Percentiles rank a stretch among this genome's conserved stretches.
These are phyloP conservation scores for Chaetothyriales sp. DNA, from an alignment of 2,329 filamentous ascomycete genomes.

Conservation along the genomic window DNA sequence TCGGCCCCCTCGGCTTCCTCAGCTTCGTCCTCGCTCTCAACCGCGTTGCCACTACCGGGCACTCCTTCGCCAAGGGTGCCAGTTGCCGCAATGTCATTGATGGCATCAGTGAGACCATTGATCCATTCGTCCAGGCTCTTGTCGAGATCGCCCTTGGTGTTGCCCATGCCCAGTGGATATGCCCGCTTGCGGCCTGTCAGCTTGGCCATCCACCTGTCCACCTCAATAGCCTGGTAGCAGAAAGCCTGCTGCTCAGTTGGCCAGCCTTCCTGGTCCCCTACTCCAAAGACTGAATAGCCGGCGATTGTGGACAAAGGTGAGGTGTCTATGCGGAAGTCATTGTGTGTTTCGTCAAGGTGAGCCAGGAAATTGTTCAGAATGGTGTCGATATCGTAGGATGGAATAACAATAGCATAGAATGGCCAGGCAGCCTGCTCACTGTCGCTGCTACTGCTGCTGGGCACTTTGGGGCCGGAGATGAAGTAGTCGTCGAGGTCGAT, in stretches of 20 bases:
- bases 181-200: conserved; percentile 73
- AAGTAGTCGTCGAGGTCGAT: conserved; percentile 92
- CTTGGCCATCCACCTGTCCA: conserved; percentile 96
- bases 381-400: conserved; percentile 90
- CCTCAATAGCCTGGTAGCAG: conserved; percentile 77
- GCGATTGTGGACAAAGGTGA: conserved; percentile 59
- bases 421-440: conserved; percentile 16
- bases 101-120: conserved; percentile 54
- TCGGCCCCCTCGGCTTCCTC: conserved; percentile 36
- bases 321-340: conserved; percentile 93
- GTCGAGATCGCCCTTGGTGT: conserved; percentile 60
- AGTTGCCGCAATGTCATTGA: conserved; percentile 42
- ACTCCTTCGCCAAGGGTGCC: conserved; percentile 51
- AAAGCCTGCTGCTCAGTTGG: conserved; percentile 80
- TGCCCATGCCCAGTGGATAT: conserved; percentile 76
- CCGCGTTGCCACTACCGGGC: conserved; percentile 62
- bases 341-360: conserved; percentile 79
- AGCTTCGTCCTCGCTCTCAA: conserved; percentile 70
- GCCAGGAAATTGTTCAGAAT: conserved; percentile 76
- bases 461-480: conserved; percentile 51
- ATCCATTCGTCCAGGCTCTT: conserved; percentile 62
- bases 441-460: neutral
- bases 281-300: conserved; percentile 86
- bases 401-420: conserved; percentile 73
- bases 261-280: conserved; percentile 86